A percentile compares a stretch with the other conserved stretches of the same genome.
These are phyloP conservation scores for Oryza meyeriana DNA, from an alignment of 176 grass and related monocot genomes.

Conservation along the genomic window DNA sequence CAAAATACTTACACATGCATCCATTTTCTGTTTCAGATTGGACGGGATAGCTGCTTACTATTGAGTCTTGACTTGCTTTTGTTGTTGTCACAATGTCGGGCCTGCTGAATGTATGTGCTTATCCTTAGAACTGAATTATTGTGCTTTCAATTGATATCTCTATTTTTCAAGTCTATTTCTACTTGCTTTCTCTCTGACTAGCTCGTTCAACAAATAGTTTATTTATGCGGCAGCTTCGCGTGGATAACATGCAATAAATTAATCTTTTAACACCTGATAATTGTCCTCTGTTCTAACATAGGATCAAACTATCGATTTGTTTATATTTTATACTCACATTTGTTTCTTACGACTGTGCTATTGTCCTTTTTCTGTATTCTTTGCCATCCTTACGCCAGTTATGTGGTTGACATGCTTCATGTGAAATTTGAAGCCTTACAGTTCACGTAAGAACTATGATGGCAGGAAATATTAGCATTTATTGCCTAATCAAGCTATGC, in stretches of 20 bases:
- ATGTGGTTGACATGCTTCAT: not conserved
- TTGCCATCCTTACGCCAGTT: not conserved
- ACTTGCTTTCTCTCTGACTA: not conserved
- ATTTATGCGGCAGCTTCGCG: not conserved
- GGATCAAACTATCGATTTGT: not conserved
- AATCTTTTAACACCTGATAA: not conserved
- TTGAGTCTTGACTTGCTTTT: conserved; percentile 32
- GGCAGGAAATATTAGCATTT: not conserved
- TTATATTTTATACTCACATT: not conserved
- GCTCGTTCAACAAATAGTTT: not conserved
- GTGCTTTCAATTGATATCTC: not conserved
- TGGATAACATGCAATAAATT: not conserved
- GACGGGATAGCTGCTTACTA: conserved; percentile 29
- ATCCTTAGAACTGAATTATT: conserved; percentile 10
- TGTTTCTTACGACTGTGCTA: not conserved
- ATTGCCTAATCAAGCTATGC: not conserved
- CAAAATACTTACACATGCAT: conserved; percentile 18
- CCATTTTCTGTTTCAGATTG: conserved; percentile 44
- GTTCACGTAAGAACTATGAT: not conserved
- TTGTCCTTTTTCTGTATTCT: not conserved
- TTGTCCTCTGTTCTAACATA: not conserved
- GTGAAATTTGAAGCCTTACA: conserved; percentile 7
- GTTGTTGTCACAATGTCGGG: conserved; percentile 61
- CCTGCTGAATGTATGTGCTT: conserved; percentile 61
- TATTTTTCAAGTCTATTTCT: conserved; percentile 6